Evolutionary conservation across 2,329 filamentous ascomycete genomes (phyloP), one percentile per base, ranked within the genome.

Genomic region (Diplodia sapinea): DNA sequence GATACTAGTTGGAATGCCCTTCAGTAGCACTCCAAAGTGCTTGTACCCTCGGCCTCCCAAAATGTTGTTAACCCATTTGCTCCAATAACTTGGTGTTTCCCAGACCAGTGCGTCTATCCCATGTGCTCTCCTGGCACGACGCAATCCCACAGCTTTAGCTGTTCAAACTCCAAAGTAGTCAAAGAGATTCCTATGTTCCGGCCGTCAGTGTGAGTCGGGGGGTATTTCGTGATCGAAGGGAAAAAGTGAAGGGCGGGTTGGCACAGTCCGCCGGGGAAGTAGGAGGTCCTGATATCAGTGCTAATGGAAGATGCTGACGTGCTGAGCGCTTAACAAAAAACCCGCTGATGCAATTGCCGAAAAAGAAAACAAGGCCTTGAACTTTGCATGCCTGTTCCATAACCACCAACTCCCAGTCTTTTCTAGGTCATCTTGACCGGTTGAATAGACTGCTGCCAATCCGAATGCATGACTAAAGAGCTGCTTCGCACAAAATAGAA

Each of bases 361-460:
- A 63, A 55, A 57, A 20, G n/a, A 47, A 47, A 47, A 63, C n/a
- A 63, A 23, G 59, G 50, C 59, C 59, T 17, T 26, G 59, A 23
- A 43, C 59, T 63, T 50, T 63, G 43, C 59, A 31, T 63, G 47
- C 29, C 43, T 33, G 13, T 63, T 51, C 47, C 59, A 11, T 63
- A 51, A 63, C 59, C 59, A 51, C 59, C 17, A 63, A 63, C 59
- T 51, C 59, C 59, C 57, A 62, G 57, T 62, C 57, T 36, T 51
- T 63, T 63, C 59, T 51, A 51, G 59, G 47, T 49, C 59, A 20
- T n/a, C 6, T 12, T 51, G 59, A 38, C 59, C 59, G 26, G 23
- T 50, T 15, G 38, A 51, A 31, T 38, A 51, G 59, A 63, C 59
- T 51, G 59, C 40, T 51, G 17, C 59, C 29, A 26, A 63, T 36